Evolutionary conservation across 176 grass and related monocot genomes (phyloP).

Genomic region (Bromus sterilis): DNA sequence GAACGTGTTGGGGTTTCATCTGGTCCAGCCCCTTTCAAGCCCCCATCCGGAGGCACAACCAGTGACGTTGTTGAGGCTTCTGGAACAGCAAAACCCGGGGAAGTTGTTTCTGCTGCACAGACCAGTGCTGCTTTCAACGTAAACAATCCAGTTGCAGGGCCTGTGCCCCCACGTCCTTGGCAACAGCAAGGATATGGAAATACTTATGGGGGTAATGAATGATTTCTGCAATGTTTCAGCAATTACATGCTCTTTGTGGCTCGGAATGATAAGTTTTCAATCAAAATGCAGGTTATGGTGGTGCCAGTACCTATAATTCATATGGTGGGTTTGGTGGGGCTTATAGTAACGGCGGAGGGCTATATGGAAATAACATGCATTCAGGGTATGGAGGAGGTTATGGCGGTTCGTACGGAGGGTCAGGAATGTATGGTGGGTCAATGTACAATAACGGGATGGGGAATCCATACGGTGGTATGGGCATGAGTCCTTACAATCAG

Average conservation of each 20-base stretch:
- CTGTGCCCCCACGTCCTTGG: slow-evolving; percentile 72
- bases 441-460: slow-evolving; percentile 37
- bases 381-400: slow-evolving; percentile 47
- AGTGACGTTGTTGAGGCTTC: slow-evolving; percentile 80
- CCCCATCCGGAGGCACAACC: slow-evolving; percentile 68
- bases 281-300: slow-evolving; percentile 68
- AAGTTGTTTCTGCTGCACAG: slow-evolving; percentile 47
- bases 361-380: slow-evolving; percentile 76
- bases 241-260: background rate
- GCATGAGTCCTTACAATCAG: slow-evolving; percentile 58
- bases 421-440: slow-evolving; percentile 50
- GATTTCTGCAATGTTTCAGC: background rate
- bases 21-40: slow-evolving; percentile 56
- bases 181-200: slow-evolving; percentile 68
- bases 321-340: slow-evolving; percentile 54
- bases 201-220: slow-evolving; percentile 61
- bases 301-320: slow-evolving; percentile 48
- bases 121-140: slow-evolving; percentile 26
- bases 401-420: slow-evolving; percentile 26
- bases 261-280: background rate
- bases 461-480: slow-evolving; percentile 51
- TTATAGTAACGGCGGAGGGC: background rate
- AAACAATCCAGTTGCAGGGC: slow-evolving; percentile 26
- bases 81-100: slow-evolving; percentile 76
- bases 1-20: slow-evolving; percentile 51